These are phyloP conservation scores for Lachnellula willkommii DNA, from an alignment of 2,329 filamentous ascomycete genomes.

Conservation along the genomic window DNA sequence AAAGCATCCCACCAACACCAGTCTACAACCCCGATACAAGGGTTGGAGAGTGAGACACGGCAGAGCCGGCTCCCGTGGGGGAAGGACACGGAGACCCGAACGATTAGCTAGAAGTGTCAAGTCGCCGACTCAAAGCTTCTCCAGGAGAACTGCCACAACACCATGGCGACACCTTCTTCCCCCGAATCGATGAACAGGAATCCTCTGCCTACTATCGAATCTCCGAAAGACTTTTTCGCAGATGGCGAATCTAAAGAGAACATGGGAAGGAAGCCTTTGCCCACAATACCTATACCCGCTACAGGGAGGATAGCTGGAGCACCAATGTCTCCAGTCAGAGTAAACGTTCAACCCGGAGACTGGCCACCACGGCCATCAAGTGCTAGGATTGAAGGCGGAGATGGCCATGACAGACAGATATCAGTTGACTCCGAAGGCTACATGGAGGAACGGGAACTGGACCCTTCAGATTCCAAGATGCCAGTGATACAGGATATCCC, in stretches of 20 bases:
- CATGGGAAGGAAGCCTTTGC: slow-evolving; percentile 18
- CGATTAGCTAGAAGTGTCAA: not conserved
- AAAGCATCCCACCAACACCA: not conserved
- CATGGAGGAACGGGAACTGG: slow-evolving; percentile 9
- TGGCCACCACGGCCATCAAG: slow-evolving; percentile 49
- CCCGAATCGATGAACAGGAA: slow-evolving; percentile 15
- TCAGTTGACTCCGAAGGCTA: slow-evolving; percentile 15
- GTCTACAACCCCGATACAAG: not conserved
- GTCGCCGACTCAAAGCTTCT: not conserved
- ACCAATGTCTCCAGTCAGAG: slow-evolving; percentile 51
- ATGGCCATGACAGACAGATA: slow-evolving; percentile 10
- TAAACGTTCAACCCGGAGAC: slow-evolving; percentile 49
- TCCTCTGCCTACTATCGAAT: slow-evolving; percentile 6
- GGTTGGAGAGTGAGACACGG: not conserved
- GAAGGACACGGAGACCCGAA: not conserved
- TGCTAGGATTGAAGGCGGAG: slow-evolving; percentile 43
- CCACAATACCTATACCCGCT: slow-evolving; percentile 20
- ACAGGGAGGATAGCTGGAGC: slow-evolving; percentile 41
- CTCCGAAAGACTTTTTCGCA: slow-evolving; percentile 8
- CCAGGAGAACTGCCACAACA: slow-evolving; percentile 1
- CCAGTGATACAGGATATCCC: slow-evolving; percentile 25
- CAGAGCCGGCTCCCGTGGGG: not conserved
- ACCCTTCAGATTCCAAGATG: slow-evolving; percentile 5
- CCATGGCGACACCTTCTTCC: slow-evolving; percentile 22
- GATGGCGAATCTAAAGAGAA: slow-evolving; percentile 25